Percentiles rank a stretch among this genome's conserved stretches.
phyloP scores from a whole-genome alignment of 768 basidiomycete genomes.

The Tephrocybe sp. region DNA sequence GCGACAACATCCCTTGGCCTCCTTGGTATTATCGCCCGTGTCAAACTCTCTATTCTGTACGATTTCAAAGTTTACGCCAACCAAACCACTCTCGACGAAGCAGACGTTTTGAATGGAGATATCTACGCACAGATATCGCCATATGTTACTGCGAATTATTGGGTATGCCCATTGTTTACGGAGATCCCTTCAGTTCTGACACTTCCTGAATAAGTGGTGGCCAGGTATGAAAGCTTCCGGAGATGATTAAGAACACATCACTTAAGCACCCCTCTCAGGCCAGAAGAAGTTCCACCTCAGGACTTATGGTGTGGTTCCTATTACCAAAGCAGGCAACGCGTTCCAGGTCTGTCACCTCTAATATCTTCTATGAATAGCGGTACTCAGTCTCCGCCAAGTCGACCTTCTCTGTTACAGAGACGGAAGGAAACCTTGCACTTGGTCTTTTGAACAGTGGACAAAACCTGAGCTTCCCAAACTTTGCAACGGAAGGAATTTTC shows the following conservation, averaged over 20 bases:
- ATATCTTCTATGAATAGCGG: neutral
- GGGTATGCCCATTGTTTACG: slow-evolving; percentile 23
- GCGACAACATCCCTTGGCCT: slow-evolving; percentile 38
- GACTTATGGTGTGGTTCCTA: slow-evolving; percentile 33
- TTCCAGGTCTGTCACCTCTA: slow-evolving; percentile 28
- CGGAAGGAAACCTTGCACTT: slow-evolving; percentile 28
- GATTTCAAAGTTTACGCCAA: slow-evolving; percentile 38
- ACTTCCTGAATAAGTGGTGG: slow-evolving; percentile 30
- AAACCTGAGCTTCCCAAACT: slow-evolving; percentile 31
- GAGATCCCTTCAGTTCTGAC: neutral
- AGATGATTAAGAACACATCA: neutral
- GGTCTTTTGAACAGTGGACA: slow-evolving; percentile 32
- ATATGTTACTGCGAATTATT: slow-evolving; percentile 39
- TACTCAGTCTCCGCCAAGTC: slow-evolving; percentile 18
- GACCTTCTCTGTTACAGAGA: slow-evolving; percentile 32
- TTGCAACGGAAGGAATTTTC: slow-evolving; percentile 31
- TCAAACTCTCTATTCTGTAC: slow-evolving; percentile 28
- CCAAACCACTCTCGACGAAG: slow-evolving; percentile 32
- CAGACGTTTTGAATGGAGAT: slow-evolving; percentile 31
- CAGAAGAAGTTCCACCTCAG: slow-evolving; percentile 36
- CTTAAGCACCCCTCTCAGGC: slow-evolving; percentile 15
- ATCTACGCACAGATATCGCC: slow-evolving; percentile 32
- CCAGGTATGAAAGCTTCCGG: slow-evolving; percentile 20
- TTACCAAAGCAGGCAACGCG: slow-evolving; percentile 25
- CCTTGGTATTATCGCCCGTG: slow-evolving; percentile 33